A percentile compares a stretch with the other conserved stretches of the same genome.
These are phyloP conservation scores for Chamaecyparis obtusa DNA, from an alignment of 75 land plant species.

Conservation along the genomic window DNA sequence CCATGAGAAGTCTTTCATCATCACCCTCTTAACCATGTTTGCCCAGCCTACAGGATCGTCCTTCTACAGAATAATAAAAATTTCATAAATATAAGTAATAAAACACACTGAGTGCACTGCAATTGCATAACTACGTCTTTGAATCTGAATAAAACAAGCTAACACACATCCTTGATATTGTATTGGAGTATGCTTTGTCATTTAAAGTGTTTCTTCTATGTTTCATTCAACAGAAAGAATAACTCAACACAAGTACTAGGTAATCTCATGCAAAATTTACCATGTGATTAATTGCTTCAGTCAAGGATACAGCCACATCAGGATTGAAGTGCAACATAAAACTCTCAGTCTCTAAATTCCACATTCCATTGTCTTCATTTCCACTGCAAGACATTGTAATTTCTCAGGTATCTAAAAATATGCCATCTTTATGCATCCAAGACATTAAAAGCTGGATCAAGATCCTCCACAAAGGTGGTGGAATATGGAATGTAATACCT, in stretches of 20 bases:
- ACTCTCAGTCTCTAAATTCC: conserved; percentile 3
- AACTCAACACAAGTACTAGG: conserved; percentile 5
- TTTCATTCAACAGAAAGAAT: not conserved
- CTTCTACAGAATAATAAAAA: conserved; percentile 21
- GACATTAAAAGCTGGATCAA: not conserved
- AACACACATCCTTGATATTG: not conserved
- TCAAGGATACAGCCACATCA: conserved; percentile 23
- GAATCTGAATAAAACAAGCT: not conserved
- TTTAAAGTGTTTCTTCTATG: too few species aligned
- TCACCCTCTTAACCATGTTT: conserved; percentile 39
- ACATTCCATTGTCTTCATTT: not conserved
- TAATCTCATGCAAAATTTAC: conserved; percentile 16
- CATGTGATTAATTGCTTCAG: conserved; percentile 39
- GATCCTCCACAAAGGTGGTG: not conserved
- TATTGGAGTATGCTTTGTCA: not conserved
- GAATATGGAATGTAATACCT: conserved; percentile 10
- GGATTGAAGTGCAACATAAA: conserved; percentile 1
- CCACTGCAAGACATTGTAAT: conserved; percentile 5
- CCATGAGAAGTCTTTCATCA: conserved; percentile 67
- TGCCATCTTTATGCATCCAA: not conserved
- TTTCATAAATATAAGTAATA: not conserved
- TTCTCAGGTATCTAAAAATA: not conserved
- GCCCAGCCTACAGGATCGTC: conserved; percentile 44
- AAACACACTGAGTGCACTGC: not conserved
- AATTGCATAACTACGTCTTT: not conserved